phyloP scores from a whole-genome alignment of 2,329 filamentous ascomycete genomes.

The Arachnomyces sp. region DNA sequence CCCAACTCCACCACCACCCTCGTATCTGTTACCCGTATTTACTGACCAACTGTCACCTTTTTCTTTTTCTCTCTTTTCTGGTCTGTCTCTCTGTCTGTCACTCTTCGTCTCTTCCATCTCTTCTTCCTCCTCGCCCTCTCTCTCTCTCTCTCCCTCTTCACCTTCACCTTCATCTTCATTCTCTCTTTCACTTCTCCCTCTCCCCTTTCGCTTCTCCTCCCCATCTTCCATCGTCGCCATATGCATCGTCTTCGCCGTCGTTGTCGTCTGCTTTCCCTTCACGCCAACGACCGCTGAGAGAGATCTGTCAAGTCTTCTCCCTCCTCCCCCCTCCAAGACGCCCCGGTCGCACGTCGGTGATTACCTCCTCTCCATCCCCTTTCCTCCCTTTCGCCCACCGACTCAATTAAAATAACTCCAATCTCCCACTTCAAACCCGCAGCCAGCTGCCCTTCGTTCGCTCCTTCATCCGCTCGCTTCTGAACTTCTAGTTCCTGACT shows the following conservation, averaged over 20 bases:
- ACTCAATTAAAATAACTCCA: neutral
- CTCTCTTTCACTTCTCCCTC: slow-evolving; percentile 5
- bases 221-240: slow-evolving; percentile 2
- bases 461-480: neutral
- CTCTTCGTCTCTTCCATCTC: slow-evolving; percentile 6
- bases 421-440: slow-evolving; percentile 5
- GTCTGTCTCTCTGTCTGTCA: too few relatives aligned
- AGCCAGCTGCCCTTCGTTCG: slow-evolving; percentile 1
- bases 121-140: slow-evolving; percentile 14
- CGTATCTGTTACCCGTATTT: too few relatives aligned
- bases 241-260: slow-evolving; percentile 18
- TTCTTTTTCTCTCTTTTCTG: too few relatives aligned
- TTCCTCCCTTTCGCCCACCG: slow-evolving; percentile 5
- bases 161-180: slow-evolving; percentile 10
- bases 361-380: neutral
- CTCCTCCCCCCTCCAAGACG: slow-evolving; percentile 16
- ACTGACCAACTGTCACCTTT: too few relatives aligned
- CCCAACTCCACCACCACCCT: too few relatives aligned
- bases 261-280: slow-evolving; percentile 20
- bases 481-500: neutral
- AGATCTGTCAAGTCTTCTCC: slow-evolving; percentile 9
- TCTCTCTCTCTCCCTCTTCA: slow-evolving; percentile 11
- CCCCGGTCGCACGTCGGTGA: slow-evolving; percentile 16
- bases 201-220: slow-evolving; percentile 1
- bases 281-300: slow-evolving; percentile 21